Evolutionary conservation across 2,329 filamentous ascomycete genomes (phyloP).

Genomic region (Fusarium sp.): DNA sequence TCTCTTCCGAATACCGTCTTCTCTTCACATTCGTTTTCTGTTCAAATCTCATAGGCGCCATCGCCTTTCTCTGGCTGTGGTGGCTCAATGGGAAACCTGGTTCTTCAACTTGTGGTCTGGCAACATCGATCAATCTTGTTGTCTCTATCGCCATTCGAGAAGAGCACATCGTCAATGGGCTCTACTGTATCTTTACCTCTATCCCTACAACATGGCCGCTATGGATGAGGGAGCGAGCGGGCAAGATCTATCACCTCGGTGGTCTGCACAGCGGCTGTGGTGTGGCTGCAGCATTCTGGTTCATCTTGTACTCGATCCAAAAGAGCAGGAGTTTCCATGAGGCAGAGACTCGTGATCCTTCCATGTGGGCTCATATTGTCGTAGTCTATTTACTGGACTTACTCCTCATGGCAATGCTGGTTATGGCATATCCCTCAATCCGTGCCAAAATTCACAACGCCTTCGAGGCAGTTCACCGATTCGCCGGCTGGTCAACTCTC

Average conservation of each 20-base stretch:
- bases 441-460: conserved; percentile 29
- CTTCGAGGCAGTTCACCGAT: conserved; percentile 30
- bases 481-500: conserved; percentile 34
- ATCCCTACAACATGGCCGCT: conserved; percentile 56
- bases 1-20: conserved; percentile 55
- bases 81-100: conserved; percentile 46
- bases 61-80: conserved; percentile 30
- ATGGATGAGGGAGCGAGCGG: conserved; percentile 53
- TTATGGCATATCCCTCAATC: conserved; percentile 29
- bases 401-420: conserved; percentile 23
- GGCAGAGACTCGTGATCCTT: not conserved
- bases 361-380: conserved; percentile 16
- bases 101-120: conserved; percentile 50
- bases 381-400: conserved; percentile 27
- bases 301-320: conserved; percentile 34
- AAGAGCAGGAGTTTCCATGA: conserved; percentile 17
- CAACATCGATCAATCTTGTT: conserved; percentile 56
- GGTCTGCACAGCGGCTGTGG: conserved; percentile 45
- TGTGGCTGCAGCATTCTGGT: conserved; percentile 32
- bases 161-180: conserved; percentile 59
- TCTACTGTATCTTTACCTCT: conserved; percentile 54
- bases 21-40: conserved; percentile 62
- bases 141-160: conserved; percentile 59
- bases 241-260: conserved; percentile 59
- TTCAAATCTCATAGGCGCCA: conserved; percentile 51